A percentile compares a stretch with the other conserved stretches of the same genome.
phyloP scores from a whole-genome alignment of 1,284 basidiomycete genomes.

The Mycena citricolor region DNA sequence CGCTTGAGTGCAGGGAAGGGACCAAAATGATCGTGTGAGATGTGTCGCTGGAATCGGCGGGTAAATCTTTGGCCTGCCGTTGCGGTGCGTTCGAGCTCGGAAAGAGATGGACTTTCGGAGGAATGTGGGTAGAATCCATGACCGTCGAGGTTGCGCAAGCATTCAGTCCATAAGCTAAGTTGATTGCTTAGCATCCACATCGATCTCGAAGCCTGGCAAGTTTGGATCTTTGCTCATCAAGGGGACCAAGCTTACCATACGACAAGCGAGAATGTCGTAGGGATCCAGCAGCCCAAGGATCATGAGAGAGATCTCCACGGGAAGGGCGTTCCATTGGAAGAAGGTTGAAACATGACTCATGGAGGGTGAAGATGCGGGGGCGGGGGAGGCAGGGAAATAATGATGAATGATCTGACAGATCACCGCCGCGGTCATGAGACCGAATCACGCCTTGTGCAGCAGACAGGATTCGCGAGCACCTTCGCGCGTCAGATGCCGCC shows the following conservation, averaged over 20 bases:
- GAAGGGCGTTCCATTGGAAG: no score
- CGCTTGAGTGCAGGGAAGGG: background rate
- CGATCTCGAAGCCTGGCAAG: background rate
- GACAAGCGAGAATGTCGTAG: background rate
- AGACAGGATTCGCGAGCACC: no score
- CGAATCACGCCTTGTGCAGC: no score
- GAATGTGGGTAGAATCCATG: slow-evolving; percentile 12
- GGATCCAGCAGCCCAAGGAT: background rate
- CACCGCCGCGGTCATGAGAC: no score
- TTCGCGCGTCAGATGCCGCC: no score
- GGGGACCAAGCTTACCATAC: background rate
- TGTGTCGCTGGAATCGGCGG: slow-evolving; percentile 2
- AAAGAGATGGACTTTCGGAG: slow-evolving; percentile 5
- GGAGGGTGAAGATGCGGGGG: no score
- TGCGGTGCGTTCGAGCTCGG: slow-evolving; percentile 12
- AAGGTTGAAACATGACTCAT: no score
- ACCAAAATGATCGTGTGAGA: background rate
- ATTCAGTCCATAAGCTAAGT: slow-evolving; percentile 17
- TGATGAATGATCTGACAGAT: no score
- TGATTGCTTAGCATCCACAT: background rate
- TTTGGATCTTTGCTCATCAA: background rate
- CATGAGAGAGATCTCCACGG: background rate
- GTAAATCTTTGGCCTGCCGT: slow-evolving; percentile 12
- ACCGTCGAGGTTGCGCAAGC: slow-evolving; percentile 3
- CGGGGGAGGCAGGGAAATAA: no score